phyloP scores from a whole-genome alignment of 768 basidiomycete genomes.

The Boletus eberwhitei region DNA sequence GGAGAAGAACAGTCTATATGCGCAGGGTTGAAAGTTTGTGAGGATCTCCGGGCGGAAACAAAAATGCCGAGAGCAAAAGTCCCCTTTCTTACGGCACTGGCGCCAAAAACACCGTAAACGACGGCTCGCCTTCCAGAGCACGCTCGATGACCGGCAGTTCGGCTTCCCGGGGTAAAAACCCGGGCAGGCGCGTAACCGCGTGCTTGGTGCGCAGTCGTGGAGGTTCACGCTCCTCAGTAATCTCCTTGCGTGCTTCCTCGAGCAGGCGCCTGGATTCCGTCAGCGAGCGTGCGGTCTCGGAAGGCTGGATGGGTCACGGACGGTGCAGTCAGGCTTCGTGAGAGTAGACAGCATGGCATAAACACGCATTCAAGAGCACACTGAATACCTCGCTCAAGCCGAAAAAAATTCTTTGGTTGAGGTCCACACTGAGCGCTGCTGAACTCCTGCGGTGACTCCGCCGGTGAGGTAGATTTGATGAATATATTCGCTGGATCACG shows the following conservation, averaged over 20 bases:
- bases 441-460: constrained; percentile 52
- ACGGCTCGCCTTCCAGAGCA: constrained; percentile 62
- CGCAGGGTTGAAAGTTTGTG: background rate
- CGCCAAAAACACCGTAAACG: constrained; percentile 81
- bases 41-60: constrained; percentile 1
- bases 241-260: constrained; percentile 75
- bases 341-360: background rate
- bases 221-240: constrained; percentile 63
- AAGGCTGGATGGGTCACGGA: constrained; percentile 48
- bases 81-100: constrained; percentile 80
- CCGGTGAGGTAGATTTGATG: constrained; percentile 74
- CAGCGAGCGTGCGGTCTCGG: constrained; percentile 73
- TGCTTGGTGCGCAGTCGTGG: constrained; percentile 68
- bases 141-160: constrained; percentile 67
- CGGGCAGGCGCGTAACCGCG: constrained; percentile 73
- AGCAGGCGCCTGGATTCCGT: constrained; percentile 73
- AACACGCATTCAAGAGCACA: constrained; percentile 69
- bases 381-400: constrained; percentile 76
- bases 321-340: constrained; percentile 8
- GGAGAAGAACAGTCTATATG: constrained; percentile 66
- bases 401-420: constrained; percentile 70
- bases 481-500: constrained; percentile 71
- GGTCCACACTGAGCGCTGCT: constrained; percentile 55
- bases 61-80: background rate
- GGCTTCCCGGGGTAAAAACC: constrained; percentile 65